Evolutionary conservation across 2,329 filamentous ascomycete genomes (phyloP).

Genomic region (Coniella lustricola): DNA sequence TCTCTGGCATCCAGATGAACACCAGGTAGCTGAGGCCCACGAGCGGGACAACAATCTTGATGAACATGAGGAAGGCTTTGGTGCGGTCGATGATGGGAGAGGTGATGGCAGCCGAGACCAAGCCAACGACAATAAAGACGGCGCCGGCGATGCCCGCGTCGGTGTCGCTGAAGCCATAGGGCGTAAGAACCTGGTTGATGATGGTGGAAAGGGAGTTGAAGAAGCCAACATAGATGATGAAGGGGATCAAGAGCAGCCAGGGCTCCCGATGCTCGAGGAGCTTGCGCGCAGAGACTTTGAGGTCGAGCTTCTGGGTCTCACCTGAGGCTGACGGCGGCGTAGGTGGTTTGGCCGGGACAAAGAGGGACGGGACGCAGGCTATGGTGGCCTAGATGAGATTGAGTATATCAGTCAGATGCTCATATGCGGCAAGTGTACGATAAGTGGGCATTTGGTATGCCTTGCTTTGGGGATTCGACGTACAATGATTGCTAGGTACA

Average conservation of each 20-base stretch:
- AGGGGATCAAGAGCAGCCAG: conserved; percentile 76
- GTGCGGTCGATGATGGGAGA: conserved; percentile 80
- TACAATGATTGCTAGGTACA: conserved; percentile 79
- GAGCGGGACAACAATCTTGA: conserved; percentile 69
- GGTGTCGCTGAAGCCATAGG: conserved; percentile 77
- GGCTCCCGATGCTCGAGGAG: conserved; percentile 60
- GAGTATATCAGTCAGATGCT: background rate
- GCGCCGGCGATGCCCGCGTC: conserved; percentile 87
- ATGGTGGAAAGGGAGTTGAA: conserved; percentile 90
- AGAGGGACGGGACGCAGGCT: conserved; percentile 67
- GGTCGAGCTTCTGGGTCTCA: conserved; percentile 46
- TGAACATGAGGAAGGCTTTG: conserved; percentile 67
- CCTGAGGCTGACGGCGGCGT: conserved; percentile 68
- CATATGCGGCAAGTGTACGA: too few species aligned
- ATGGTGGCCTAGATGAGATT: conserved; percentile 45
- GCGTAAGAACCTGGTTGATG: conserved; percentile 81
- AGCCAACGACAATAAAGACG: conserved; percentile 80
- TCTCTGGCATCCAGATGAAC: conserved; percentile 73
- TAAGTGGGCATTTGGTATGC: too few species aligned
- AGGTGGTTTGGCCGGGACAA: conserved; percentile 70
- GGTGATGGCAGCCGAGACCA: conserved; percentile 67
- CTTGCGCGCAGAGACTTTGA: conserved; percentile 45
- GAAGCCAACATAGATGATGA: conserved; percentile 76
- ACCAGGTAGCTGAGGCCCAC: conserved; percentile 66
- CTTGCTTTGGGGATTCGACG: conserved; percentile 28